Base-by-base conservation (phyloP, 495 filamentous ascomycete genomes). In the Cercophora scortea region DNA sequence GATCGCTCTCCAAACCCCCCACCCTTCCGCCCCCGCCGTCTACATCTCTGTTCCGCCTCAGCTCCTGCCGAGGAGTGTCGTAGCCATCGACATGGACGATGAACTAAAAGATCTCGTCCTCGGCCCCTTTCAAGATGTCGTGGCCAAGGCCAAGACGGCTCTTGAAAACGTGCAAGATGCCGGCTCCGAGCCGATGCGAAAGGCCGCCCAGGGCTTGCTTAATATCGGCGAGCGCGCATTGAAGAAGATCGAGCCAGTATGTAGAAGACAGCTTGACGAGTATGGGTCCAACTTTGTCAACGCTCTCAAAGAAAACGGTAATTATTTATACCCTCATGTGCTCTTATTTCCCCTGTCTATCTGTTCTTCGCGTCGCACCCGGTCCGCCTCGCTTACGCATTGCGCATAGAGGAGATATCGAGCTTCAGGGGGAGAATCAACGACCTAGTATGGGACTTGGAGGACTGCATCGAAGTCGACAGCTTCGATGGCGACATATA, bases 241-340 rank as follows among this genome's bases (percentile, higher is more conserved):
- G 53, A 72, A 72, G 58, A 67, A 62, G 54, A 68, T 74, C 45
- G 69, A 74, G 52, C 71, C 71, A 11, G 49, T 71, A 25, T 71
- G 69, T 54, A 64, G 57, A 53, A 69, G 63, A 47, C 65, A 66
- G 41, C 51, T 63, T 41, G 68, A 72, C 8, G 71, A 72, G 45
- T 74, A 65, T 36, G 67, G 66, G 12, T 45, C 59, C 1, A 65
- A 60, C 53, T 72, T 74, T 52, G 57, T 72, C 18, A 64, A 67
- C 45, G 69, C 69, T 8, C 58, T 74, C 42, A 74, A 71, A 50
- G 71, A 70, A 47, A 71, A 72, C 46, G 69, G 71, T 73, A 64
- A 50, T 51, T 11, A 64, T 52, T 51, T 11, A 16, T 38, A 12
- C 18, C 39, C 25, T 11, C 46, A 17, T 38, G 33, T 48, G 17